Conservation (phyloP, 169 alveolate species). For the Babesia ovata region DNA sequence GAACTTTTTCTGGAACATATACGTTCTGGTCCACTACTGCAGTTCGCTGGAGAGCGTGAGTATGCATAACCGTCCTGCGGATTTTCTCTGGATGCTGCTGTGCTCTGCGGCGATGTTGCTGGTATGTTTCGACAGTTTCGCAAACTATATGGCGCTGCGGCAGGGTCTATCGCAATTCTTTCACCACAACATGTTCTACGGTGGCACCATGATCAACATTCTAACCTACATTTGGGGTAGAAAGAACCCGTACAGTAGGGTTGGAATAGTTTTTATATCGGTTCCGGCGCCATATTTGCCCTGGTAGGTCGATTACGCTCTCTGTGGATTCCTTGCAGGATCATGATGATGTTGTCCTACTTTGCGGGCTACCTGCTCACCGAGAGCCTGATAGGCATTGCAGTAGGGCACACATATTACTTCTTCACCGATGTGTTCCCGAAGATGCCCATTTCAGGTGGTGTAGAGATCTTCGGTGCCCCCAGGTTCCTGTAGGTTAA, state of each 20-base stretch:
- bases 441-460: conserved; percentile 87
- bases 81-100: conserved; percentile 84
- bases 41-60: conserved; percentile 79
- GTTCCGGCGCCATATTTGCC: conserved; percentile 91
- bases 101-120: conserved; percentile 76
- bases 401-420: conserved; percentile 89
- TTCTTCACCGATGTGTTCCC: conserved; percentile 90
- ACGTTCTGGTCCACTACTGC: conserved; percentile 83
- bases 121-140: conserved; percentile 20
- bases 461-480: conserved; percentile 83
- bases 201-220: conserved; percentile 90
- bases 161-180: conserved; percentile 74
- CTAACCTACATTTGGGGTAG: conserved; percentile 92
- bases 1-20: conserved; percentile 90
- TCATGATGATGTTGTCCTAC: conserved; percentile 78
- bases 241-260: conserved; percentile 85
- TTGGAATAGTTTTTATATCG: conserved; percentile 84
- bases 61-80: conserved; percentile 83
- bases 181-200: conserved; percentile 84
- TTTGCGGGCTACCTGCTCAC: conserved; percentile 84
- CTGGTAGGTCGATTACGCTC: conserved; percentile 63
- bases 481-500: conserved; percentile 78
- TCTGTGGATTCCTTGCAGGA: conserved; percentile 53
- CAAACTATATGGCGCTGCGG: neutral
- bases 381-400: conserved; percentile 87